Evolutionary conservation across 768 basidiomycete genomes (phyloP).

Genomic region (Tricholomella constricta): DNA sequence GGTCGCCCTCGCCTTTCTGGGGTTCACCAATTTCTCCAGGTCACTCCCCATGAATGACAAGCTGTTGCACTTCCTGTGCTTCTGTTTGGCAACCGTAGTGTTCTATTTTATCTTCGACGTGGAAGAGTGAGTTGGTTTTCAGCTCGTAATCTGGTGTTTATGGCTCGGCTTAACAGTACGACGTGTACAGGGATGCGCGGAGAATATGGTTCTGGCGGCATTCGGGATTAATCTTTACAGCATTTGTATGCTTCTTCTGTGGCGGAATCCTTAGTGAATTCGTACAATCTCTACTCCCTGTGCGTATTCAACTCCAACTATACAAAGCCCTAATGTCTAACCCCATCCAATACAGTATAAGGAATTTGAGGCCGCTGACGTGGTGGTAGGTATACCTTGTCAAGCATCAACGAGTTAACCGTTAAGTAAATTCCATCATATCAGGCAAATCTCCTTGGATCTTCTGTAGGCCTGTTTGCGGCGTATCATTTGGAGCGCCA

Average conservation of each 20-base stretch:
- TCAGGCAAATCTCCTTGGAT: conserved; percentile 81
- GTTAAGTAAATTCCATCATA: neutral
- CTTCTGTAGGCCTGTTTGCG: conserved; percentile 63
- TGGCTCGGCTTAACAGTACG: neutral
- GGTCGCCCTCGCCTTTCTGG: conserved; percentile 70
- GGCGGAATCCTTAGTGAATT: conserved; percentile 83
- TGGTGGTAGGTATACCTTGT: conserved; percentile 49
- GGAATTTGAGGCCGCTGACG: conserved; percentile 70
- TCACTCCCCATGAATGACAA: conserved; percentile 77
- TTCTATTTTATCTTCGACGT: conserved; percentile 90
- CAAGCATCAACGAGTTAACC: conserved; percentile 4
- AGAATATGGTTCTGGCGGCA: conserved; percentile 89
- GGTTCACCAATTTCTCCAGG: conserved; percentile 71
- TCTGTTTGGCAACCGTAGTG: conserved; percentile 70
- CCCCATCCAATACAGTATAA: conserved; percentile 49
- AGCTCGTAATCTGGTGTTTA: neutral
- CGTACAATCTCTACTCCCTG: conserved; percentile 78
- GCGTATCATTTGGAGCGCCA: conserved; percentile 73
- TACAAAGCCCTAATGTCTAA: neutral
- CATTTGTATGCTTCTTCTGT: conserved; percentile 71
- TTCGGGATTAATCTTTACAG: conserved; percentile 67
- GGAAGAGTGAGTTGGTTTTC: conserved; percentile 67
- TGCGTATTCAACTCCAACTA: conserved; percentile 26
- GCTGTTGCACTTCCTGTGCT: conserved; percentile 77
- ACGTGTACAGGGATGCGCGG: conserved; percentile 58